Evolutionary conservation across 345 rosid genomes (phyloP).

Genomic region (Rhodamnia argentea): DNA sequence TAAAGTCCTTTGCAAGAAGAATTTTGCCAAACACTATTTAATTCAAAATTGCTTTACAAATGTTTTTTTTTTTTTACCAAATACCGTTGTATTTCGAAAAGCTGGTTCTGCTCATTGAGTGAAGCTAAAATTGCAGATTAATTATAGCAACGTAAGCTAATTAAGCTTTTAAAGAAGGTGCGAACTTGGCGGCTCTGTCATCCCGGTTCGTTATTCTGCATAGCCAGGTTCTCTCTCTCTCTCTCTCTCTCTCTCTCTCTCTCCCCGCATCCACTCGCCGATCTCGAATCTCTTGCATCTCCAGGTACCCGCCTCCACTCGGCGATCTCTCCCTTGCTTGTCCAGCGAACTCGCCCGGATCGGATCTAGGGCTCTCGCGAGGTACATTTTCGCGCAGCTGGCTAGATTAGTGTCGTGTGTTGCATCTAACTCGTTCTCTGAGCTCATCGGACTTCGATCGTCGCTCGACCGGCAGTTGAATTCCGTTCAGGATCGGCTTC

Average conservation of each 20-base stretch:
- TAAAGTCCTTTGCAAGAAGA: too few relatives aligned
- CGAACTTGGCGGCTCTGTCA: background rate
- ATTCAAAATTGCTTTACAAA: too few relatives aligned
- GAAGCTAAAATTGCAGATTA: background rate
- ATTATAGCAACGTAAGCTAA: background rate
- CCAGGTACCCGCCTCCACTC: background rate
- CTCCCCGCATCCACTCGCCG: background rate
- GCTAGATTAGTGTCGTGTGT: background rate
- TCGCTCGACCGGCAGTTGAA: background rate
- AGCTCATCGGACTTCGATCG: background rate
- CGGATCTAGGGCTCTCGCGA: background rate
- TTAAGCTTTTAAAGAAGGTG: background rate
- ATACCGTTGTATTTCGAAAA: too few relatives aligned
- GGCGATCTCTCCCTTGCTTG: background rate
- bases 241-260: background rate
- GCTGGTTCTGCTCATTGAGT: background rate
- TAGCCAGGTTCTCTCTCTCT: background rate
- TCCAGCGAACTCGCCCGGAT: background rate
- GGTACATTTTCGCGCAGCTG: background rate
- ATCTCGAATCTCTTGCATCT: background rate
- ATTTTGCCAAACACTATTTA: too few relatives aligned
- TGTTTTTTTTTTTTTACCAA: too few relatives aligned
- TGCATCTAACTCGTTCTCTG: background rate
- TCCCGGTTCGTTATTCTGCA: background rate
- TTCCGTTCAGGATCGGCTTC: background rate